Evolutionary conservation across 306 rosid genomes (phyloP).

Genomic region (Fragaria nilgerrensis): DNA sequence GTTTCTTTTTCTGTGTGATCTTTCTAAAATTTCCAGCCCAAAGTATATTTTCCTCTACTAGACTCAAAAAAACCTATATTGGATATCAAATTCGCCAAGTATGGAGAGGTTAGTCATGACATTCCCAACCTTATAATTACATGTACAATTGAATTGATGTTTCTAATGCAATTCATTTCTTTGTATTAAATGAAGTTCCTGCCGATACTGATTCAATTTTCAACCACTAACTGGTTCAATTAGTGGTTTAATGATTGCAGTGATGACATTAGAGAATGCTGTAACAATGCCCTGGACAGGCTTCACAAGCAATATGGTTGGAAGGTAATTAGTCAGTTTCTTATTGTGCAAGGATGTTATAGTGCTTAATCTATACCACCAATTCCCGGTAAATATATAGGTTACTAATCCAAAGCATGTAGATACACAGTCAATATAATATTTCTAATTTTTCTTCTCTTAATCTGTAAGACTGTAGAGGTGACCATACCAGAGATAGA

Average conservation of each 20-base stretch:
- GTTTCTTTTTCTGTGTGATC: slow-evolving; percentile 1
- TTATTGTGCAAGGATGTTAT: background rate
- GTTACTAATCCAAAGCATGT: background rate
- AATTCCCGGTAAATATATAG: background rate
- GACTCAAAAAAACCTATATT: slow-evolving; percentile 52
- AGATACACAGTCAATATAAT: background rate
- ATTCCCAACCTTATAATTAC: background rate
- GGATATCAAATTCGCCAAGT: slow-evolving; percentile 73
- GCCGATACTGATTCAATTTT: slow-evolving; percentile 7
- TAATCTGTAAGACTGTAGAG: slow-evolving; percentile 55
- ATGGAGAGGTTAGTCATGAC: slow-evolving; percentile 53
- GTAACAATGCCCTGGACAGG: slow-evolving; percentile 58
- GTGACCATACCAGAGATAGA: slow-evolving; percentile 96
- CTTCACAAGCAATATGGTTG: slow-evolving; percentile 69
- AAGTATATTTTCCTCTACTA: slow-evolving; percentile 59
- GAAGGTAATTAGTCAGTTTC: slow-evolving; percentile 52
- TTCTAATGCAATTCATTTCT: slow-evolving; percentile 6
- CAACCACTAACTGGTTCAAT: slow-evolving; percentile 60
- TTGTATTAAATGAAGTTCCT: slow-evolving; percentile 10
- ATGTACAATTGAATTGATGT: background rate
- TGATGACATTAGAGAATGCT: slow-evolving; percentile 67
- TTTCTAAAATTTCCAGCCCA: slow-evolving; percentile 45
- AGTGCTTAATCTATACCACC: background rate
- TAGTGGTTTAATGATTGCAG: slow-evolving; percentile 98
- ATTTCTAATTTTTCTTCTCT: slow-evolving; percentile 24